Base-by-base conservation (phyloP, 495 filamentous ascomycete genomes). In the Bacidia gigantensis region DNA sequence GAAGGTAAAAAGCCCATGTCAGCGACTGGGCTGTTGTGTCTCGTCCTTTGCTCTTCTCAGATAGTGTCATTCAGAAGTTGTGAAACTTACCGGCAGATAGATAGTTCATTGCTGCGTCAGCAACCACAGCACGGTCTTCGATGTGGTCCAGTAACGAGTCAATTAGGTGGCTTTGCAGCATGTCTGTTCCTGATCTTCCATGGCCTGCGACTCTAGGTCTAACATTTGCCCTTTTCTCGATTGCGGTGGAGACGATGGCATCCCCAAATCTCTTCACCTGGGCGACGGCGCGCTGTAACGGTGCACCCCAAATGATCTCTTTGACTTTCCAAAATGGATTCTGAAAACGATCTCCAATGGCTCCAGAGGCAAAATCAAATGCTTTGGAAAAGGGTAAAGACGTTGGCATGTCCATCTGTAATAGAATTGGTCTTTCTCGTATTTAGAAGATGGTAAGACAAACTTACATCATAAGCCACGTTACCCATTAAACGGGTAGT, bases 21-120 rank as follows among this genome's bases (percentile, higher is more conserved):
- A 81, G 61, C 0, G 75, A 75, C 57, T 81, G 78, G 9, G 75
- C 78, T 17, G 75, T 77, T 0, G 78, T 81, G 61, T 81, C 78
- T 52, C 78, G 61, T 25, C 77, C 73, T 66, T 21, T 17, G 20
- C 20, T 26, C n/a, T 26, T 5, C 49, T 65, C 22, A 65, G 55
- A 35, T 35, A 35, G 29, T 7, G 29, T 5, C 5, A 35, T 7
- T 35, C 7, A 14, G 14, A 35, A 35, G 7, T 35, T 35, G 29
- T 14, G 14, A 12, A 10, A 35, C 32, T 50, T 50, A 65, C 62
- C 70, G 9, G 77, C 78, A 22, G 76, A 78, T 5, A 80, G 69
- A 53, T 78, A 81, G 46, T 77, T 81, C 22, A 81, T 64, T 2
- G 77, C 78, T 10, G 78, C 75, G 61, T 81, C 77, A 21, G 75